Evolutionary conservation across 305 asterid species (phyloP).

Genomic region (Fraxinus platypoda): DNA sequence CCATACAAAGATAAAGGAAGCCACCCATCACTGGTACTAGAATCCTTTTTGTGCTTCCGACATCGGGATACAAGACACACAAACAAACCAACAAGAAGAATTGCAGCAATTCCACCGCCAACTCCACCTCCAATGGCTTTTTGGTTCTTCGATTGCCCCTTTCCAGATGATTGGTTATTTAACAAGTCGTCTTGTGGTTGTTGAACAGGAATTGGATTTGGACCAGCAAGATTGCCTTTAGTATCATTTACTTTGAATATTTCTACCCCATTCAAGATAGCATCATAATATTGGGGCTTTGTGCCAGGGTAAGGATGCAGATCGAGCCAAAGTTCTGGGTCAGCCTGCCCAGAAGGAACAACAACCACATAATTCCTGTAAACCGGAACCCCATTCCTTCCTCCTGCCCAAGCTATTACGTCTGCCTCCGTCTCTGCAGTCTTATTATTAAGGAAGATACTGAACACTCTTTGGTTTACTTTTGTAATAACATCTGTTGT

Average conservation of each 20-base stretch:
- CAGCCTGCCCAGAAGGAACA: constrained; percentile 52
- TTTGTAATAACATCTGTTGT: constrained; percentile 35
- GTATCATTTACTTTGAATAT: constrained; percentile 62
- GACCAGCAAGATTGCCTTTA: constrained; percentile 60
- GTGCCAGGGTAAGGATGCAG: constrained; percentile 46
- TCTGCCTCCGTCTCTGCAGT: constrained; percentile 63
- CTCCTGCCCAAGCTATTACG: constrained; percentile 57
- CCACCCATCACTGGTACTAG: constrained; percentile 71
- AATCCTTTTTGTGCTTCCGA: constrained; percentile 49
- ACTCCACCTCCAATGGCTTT: constrained; percentile 65
- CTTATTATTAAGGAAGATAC: constrained; percentile 60
- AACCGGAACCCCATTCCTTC: constrained; percentile 44
- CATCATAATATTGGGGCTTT: constrained; percentile 50
- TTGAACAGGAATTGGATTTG: constrained; percentile 58
- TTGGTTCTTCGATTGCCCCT: constrained; percentile 37
- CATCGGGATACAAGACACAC: constrained; percentile 40
- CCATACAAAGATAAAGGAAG: constrained; percentile 79
- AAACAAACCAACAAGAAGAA: constrained; percentile 52
- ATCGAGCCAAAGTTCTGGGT: constrained; percentile 61
- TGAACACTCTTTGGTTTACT: constrained; percentile 66
- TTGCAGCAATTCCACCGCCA: constrained; percentile 66
- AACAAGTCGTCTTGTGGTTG: constrained; percentile 24
- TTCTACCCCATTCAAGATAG: constrained; percentile 78
- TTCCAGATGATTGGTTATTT: constrained; percentile 19
- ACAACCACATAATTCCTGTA: constrained; percentile 57